Percentiles rank a stretch among this genome's conserved stretches.
Evolutionary conservation across 2,329 filamentous ascomycete species (phyloP).

Genomic region (Colletotrichum trifolii): DNA sequence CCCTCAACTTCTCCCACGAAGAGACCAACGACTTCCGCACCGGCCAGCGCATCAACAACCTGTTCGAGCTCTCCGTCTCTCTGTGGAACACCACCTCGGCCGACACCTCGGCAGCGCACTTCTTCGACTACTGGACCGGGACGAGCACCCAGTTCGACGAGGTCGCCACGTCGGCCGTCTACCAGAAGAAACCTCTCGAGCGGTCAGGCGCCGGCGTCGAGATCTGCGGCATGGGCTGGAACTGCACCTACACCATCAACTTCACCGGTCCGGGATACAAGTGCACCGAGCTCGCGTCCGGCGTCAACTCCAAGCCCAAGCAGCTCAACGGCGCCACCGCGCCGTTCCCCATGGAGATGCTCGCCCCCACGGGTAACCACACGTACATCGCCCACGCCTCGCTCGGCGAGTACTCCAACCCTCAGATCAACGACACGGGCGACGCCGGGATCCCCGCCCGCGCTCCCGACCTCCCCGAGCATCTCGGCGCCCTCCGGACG

Average conservation of each 20-base stretch:
- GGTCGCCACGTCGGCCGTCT: conserved; percentile 43
- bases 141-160: conserved; percentile 42
- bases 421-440: conserved; percentile 40
- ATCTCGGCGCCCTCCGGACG: conserved; percentile 47
- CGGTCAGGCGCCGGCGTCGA: conserved; percentile 43
- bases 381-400: conserved; percentile 46
- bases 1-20: conserved; percentile 48
- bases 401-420: conserved; percentile 43
- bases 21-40: conserved; percentile 47
- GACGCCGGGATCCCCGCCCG: conserved; percentile 43
- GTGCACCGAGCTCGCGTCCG: conserved; percentile 45
- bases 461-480: conserved; percentile 38
- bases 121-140: conserved; percentile 47
- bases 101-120: conserved; percentile 38
- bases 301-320: conserved; percentile 40
- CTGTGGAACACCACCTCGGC: conserved; percentile 47
- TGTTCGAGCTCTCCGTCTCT: conserved; percentile 44
- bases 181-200: conserved; percentile 40
- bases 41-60: conserved; percentile 41
- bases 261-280: conserved; percentile 51
- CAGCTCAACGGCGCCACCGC: conserved; percentile 39
- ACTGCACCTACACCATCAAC: conserved; percentile 47
- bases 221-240: conserved; percentile 48
- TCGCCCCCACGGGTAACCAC: conserved; percentile 44
- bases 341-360: conserved; percentile 42